phyloP scores from a whole-genome alignment of 2,329 filamentous ascomycete species.

The Macrophomina tecta region DNA sequence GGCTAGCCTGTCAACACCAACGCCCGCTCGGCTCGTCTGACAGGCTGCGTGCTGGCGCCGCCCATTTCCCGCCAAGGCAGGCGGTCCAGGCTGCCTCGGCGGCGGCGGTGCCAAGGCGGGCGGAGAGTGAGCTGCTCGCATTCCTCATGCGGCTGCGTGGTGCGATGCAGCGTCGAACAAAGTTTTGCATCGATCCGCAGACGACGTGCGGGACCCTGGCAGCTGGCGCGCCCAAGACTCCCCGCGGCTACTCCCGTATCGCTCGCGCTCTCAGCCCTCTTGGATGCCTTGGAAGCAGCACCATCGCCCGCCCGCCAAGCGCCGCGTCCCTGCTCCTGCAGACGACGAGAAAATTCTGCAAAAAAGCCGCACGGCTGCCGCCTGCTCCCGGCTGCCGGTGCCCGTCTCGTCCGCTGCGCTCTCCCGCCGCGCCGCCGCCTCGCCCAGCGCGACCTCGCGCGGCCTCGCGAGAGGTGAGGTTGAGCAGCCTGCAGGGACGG shows the following conservation, averaged over 20 bases:
- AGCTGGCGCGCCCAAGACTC: background rate
- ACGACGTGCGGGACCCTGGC: background rate
- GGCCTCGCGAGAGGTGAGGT: conserved; percentile 3
- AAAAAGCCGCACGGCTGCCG: conserved; percentile 19
- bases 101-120: conserved; percentile 2
- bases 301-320: background rate
- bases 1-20: conserved; percentile 6
- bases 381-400: background rate
- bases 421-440: background rate
- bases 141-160: background rate
- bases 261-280: background rate
- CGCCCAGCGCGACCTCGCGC: background rate
- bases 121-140: background rate
- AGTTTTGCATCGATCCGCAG: background rate
- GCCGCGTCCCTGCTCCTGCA: background rate
- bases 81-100: background rate
- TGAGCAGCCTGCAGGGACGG: background rate
- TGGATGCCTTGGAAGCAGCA: background rate
- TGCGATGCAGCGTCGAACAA: conserved; percentile 4
- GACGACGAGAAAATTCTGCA: conserved; percentile 1
- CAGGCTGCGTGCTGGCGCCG: conserved; percentile 8
- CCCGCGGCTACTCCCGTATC: conserved; percentile 8
- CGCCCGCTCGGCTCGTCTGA: conserved; percentile 8
- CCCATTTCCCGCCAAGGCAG: background rate
- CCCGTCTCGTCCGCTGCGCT: background rate